phyloP scores from a whole-genome alignment of 2,329 filamentous ascomycete genomes.

The Shiraia bambusicola region DNA sequence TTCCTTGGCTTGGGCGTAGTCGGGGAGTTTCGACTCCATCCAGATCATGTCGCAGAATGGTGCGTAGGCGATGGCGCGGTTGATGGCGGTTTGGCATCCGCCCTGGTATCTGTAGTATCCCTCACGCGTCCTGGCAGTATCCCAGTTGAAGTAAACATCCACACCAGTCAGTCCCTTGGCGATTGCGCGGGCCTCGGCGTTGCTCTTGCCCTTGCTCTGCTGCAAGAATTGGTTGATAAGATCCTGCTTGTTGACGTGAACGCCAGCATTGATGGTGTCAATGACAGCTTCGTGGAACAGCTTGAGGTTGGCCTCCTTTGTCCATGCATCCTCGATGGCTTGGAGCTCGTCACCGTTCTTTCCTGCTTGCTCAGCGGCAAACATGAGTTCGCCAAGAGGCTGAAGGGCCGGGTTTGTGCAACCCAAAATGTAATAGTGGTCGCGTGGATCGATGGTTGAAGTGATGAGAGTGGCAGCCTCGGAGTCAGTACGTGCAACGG shows the following conservation, averaged over 20 bases:
- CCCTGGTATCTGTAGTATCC: constrained; percentile 93
- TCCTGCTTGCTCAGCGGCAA: constrained; percentile 76
- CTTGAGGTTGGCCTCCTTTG: constrained; percentile 73
- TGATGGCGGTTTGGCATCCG: constrained; percentile 86
- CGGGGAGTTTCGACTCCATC: constrained; percentile 99
- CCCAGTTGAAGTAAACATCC: constrained; percentile 93
- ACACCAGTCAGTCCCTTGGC: constrained; percentile 75
- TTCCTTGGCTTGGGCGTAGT: constrained; percentile 86
- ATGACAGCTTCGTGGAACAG: constrained; percentile 89
- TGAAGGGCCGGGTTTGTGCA: constrained; percentile 81
- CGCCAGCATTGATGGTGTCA: constrained; percentile 72
- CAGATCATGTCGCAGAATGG: constrained; percentile 95
- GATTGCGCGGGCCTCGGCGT: constrained; percentile 75
- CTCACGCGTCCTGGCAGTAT: constrained; percentile 86
- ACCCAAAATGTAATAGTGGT: constrained; percentile 92
- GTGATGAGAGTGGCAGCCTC: constrained; percentile 97
- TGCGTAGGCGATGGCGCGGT: constrained; percentile 86
- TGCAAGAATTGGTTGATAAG: constrained; percentile 67
- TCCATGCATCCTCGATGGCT: constrained; percentile 89
- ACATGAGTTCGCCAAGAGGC: constrained; percentile 88
- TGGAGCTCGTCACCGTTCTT: constrained; percentile 81
- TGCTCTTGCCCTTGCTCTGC: constrained; percentile 78
- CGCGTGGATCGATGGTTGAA: constrained; percentile 90
- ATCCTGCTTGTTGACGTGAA: constrained; percentile 67
- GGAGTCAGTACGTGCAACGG: constrained; percentile 92